Evolutionary conservation across 148 eudicot species (phyloP), one percentile per base, ranked within the genome.

Genomic region (Suaeda aralocaspica): DNA sequence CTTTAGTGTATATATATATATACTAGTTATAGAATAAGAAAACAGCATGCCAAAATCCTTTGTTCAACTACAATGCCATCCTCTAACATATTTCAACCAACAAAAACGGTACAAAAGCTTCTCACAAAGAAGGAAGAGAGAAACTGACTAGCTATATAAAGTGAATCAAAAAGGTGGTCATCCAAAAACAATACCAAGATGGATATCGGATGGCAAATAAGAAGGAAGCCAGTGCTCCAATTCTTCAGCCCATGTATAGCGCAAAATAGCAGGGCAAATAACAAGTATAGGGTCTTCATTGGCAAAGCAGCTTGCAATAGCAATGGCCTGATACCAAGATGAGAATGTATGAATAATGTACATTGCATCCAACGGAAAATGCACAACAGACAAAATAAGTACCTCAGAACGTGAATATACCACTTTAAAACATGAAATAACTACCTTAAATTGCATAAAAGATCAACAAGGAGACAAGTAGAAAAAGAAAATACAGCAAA

Each of bases 191-290:
- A 73, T 87, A 94, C 99, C 99, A 18, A 95, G 88, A 80, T 91
- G 97, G 68, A 95, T 88, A 77, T 95, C 99, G 41, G 89, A 73
- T 36, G 99, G 99, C 80, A 85, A 77, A 83, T 91, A 91, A 70
- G 72, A 81, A 19, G 99, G 96, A 81, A 95, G 88, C 99, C 99
- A 95, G 44, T 78, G 97, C 77, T 95, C 99, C 76, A 89, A 78
- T 73, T 95, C 99, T 79, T 95, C 99, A 59, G 99, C 99, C 99
- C 99, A 95, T 55, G 91, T 71, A 82, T 83, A 86, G 30, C 99
- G 78, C 80, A 95, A 80, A 68, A 95, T 91, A 77, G 99, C 99
- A n/a, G 99, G 99, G 80, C 99, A 94, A 72, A 94, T 93, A 72
- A 94, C 89, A 31, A 95, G 92, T 66, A 89, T 79, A 58, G 92